A percentile compares a stretch with the other conserved stretches of the same genome.
These are phyloP conservation scores for Lagenidium giganteum DNA, from an alignment of 352 stramenopile species.

Conservation along the genomic window DNA sequence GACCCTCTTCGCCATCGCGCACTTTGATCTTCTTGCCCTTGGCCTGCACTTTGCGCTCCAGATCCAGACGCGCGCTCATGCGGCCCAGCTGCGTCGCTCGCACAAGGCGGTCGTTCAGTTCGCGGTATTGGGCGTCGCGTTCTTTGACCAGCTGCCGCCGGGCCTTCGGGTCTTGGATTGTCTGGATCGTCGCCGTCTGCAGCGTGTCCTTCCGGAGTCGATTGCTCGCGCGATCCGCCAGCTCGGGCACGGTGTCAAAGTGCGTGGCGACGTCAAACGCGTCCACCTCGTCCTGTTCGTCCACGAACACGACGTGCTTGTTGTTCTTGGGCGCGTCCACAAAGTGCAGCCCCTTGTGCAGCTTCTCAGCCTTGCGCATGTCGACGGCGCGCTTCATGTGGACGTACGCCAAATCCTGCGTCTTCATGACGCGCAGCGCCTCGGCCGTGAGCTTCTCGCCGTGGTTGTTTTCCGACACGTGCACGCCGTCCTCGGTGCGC, in stretches of 20 bases:
- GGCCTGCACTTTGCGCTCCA: conserved; percentile 76
- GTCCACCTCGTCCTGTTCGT: conserved; percentile 66
- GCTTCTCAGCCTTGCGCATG: conserved; percentile 73
- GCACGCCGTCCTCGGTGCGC: conserved; percentile 69
- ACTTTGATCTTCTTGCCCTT: conserved; percentile 87
- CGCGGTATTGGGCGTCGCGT: conserved; percentile 59
- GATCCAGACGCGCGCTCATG: conserved; percentile 70
- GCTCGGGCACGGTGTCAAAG: conserved; percentile 86
- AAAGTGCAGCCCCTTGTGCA: conserved; percentile 73
- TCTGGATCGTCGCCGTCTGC: conserved; percentile 30
- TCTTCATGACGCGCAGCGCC: conserved; percentile 91
- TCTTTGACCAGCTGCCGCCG: conserved; percentile 54
- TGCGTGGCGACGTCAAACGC: conserved; percentile 89
- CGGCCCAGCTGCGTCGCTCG: conserved; percentile 63
- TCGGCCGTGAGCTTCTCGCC: conserved; percentile 60
- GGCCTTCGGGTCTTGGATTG: conserved; percentile 24
- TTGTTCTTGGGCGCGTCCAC: conserved; percentile 72
- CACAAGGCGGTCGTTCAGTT: conserved; percentile 62
- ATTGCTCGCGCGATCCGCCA: conserved; percentile 70
- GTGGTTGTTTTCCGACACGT: conserved; percentile 78
- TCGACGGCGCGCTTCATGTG: conserved; percentile 85
- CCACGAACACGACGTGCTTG: conserved; percentile 95
- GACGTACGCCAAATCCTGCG: conserved; percentile 95
- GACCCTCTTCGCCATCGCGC: conserved; percentile 49
- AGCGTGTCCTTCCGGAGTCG: conserved; percentile 60